Conservation (phyloP, 2,329 filamentous ascomycete genomes). For the Blastomyces gilchristii region DNA sequence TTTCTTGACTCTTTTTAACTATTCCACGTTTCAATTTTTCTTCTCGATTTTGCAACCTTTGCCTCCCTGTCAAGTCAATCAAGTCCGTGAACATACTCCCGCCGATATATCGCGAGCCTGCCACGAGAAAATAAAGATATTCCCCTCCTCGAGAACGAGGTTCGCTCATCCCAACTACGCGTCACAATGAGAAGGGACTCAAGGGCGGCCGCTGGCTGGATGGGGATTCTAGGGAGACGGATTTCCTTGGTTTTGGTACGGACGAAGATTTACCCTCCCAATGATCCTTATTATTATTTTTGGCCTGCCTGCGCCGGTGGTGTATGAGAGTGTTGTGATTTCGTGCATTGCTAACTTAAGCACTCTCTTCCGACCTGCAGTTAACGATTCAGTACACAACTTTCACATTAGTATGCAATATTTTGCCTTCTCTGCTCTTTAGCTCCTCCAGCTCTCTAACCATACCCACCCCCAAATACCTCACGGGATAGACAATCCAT, state of each 20-base stretch:
- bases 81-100: too few relatives aligned
- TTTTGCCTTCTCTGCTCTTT: not conserved
- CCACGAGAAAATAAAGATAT: too few relatives aligned
- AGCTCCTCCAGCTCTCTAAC: not conserved
- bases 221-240: slow-evolving; percentile 25
- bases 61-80: too few relatives aligned
- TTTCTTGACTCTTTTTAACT: too few relatives aligned
- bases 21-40: too few relatives aligned
- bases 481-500: not conserved
- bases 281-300: not conserved
- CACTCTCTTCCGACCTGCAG: slow-evolving; percentile 19
- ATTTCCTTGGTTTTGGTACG: slow-evolving; percentile 33
- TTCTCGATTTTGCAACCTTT: too few relatives aligned
- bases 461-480: not conserved
- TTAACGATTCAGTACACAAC: slow-evolving; percentile 36
- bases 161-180: not conserved
- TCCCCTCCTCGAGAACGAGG: too few relatives aligned
- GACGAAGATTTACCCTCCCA: not conserved
- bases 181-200: slow-evolving; percentile 26
- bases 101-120: too few relatives aligned
- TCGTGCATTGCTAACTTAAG: slow-evolving; percentile 9
- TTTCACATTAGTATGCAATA: slow-evolving; percentile 33
- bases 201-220: slow-evolving; percentile 26
- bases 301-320: not conserved
- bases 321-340: not conserved